Percentiles rank a stretch among this genome's conserved stretches.
phyloP scores from a whole-genome alignment of 2,329 filamentous ascomycete species.

The Epicoccum sorghinum region DNA sequence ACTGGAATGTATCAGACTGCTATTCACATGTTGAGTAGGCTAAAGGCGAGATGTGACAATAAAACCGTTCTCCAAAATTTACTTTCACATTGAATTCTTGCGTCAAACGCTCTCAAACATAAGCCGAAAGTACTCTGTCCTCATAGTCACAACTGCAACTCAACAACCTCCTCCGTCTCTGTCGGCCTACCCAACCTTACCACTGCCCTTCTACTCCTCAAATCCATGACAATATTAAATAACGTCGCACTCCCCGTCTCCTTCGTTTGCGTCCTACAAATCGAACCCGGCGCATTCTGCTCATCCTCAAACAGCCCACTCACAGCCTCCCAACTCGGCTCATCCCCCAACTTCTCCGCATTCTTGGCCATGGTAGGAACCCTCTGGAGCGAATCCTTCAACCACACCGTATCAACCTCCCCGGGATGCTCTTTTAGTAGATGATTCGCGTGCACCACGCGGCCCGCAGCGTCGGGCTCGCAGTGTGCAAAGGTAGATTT shows the following conservation, averaged over 20 bases:
- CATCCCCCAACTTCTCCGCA: constrained; percentile 22
- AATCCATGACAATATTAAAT: constrained; percentile 48
- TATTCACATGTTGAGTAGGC: too few species aligned
- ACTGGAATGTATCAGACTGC: too few species aligned
- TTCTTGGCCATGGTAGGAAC: constrained; percentile 48
- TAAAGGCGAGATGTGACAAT: too few species aligned
- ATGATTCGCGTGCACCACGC: constrained; percentile 54
- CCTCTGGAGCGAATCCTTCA: constrained; percentile 49
- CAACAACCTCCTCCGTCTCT: constrained; percentile 34
- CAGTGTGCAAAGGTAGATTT: constrained; percentile 44
- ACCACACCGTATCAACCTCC: constrained; percentile 50
- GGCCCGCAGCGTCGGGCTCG: constrained; percentile 39
- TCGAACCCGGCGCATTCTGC: constrained; percentile 45
- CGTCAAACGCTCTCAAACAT: too few species aligned
- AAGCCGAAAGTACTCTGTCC: too few species aligned
- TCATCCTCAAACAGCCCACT: constrained; percentile 51
- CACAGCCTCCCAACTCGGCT: constrained; percentile 39
- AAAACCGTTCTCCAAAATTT: neutral
- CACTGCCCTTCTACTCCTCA: constrained; percentile 38
- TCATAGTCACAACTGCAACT: constrained; percentile 24
- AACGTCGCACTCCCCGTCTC: constrained; percentile 41
- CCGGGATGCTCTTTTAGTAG: constrained; percentile 47
- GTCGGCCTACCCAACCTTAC: constrained; percentile 42
- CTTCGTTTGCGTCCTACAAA: constrained; percentile 33
- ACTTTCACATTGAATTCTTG: too few species aligned